phyloP scores from a whole-genome alignment of 306 rosid genomes.

The Acacia crassicarpa region DNA sequence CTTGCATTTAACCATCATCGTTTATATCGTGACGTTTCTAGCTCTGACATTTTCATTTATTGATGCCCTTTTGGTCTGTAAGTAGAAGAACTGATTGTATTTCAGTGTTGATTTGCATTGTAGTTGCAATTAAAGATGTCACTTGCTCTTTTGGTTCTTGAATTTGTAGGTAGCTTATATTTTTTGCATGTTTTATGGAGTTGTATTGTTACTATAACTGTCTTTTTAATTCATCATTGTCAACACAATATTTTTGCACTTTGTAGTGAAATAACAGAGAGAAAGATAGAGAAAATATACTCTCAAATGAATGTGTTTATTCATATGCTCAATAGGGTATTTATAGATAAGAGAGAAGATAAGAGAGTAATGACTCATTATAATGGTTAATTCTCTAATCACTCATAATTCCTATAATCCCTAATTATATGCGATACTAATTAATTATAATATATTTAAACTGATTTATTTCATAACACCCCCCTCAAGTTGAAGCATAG shows the following conservation, averaged over 20 bases:
- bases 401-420: no score
- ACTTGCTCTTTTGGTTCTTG: background rate
- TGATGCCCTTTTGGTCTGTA: background rate
- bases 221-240: constrained; percentile 10
- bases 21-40: background rate
- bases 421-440: no score
- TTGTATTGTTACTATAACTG: constrained; percentile 6
- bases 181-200: constrained; percentile 7
- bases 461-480: no score
- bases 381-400: no score
- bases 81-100: background rate
- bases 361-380: no score
- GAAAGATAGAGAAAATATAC: no score
- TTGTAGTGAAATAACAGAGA: no score
- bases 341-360: no score
- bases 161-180: constrained; percentile 10
- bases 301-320: no score
- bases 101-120: constrained; percentile 21
- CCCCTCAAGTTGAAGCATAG: no score
- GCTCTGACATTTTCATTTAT: background rate
- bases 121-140: constrained; percentile 8
- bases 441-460: no score
- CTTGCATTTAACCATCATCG: constrained; percentile 7
- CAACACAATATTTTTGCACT: constrained; percentile 2
- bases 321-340: no score